Percentiles rank a stretch among this genome's conserved stretches.
These are phyloP conservation scores for Breynia disticha DNA, from an alignment of 441 rosid species.

Conservation along the genomic window DNA sequence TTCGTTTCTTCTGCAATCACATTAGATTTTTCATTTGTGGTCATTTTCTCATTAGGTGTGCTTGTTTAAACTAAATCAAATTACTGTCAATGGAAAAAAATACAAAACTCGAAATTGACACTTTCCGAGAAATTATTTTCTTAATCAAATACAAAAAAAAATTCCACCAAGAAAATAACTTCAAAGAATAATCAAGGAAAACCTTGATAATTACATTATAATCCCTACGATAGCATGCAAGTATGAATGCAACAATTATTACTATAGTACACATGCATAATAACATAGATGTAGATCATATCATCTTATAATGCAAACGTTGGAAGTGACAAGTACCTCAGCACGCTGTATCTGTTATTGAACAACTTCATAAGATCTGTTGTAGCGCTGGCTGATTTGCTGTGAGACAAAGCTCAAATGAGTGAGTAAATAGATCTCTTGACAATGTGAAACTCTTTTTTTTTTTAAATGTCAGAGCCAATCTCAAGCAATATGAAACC, in stretches of 20 bases:
- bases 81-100: no score
- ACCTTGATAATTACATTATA: no score
- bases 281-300: background rate
- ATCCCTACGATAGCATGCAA: no score
- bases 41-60: no score
- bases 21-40: no score
- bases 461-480: background rate
- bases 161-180: no score
- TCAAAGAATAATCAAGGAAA: no score
- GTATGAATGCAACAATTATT: background rate
- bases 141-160: no score
- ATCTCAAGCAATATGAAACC: constrained; percentile 1
- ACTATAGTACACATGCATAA: background rate
- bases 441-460: background rate
- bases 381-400: constrained; percentile 62
- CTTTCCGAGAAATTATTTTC: no score
- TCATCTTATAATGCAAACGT: background rate
- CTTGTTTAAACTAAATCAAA: no score
- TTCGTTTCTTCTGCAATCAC: no score
- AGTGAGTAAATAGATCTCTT: background rate
- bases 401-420: constrained; percentile 14
- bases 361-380: constrained; percentile 79
- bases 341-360: constrained; percentile 64
- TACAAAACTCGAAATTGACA: no score
- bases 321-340: constrained; percentile 40